These are phyloP conservation scores for Populus nigra DNA, from an alignment of 345 rosid species.

Conservation along the genomic window DNA sequence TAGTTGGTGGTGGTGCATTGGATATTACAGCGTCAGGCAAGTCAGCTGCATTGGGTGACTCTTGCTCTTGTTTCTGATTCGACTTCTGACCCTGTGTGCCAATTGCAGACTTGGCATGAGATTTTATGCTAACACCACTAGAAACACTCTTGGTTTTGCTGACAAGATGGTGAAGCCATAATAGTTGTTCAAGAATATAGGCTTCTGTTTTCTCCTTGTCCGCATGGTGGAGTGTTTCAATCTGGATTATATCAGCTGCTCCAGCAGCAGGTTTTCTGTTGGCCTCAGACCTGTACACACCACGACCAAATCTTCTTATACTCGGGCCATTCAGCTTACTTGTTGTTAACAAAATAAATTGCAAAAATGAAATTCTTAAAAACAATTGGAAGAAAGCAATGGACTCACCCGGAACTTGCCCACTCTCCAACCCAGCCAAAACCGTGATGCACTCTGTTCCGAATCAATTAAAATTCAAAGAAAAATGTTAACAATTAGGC, in stretches of 20 bases:
- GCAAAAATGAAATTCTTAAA: not conserved
- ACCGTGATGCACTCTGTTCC: conserved; percentile 31
- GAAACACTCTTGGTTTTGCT: conserved; percentile 38
- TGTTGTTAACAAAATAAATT: not conserved
- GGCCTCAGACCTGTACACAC: conserved; percentile 51
- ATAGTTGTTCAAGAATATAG: conserved; percentile 69
- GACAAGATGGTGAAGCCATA: conserved; percentile 81
- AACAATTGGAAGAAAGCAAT: not conserved
- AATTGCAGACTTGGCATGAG: conserved; percentile 15
- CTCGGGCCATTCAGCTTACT: not conserved
- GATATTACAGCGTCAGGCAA: not conserved
- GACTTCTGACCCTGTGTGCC: not conserved
- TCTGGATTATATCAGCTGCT: conserved; percentile 53
- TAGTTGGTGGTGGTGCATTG: conserved; percentile 15
- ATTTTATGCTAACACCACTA: conserved; percentile 10
- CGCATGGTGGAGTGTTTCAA: conserved; percentile 89
- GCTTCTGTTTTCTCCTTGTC: conserved; percentile 72
- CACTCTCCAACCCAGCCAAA: conserved; percentile 42
- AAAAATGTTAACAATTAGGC: not conserved
- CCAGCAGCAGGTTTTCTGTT: conserved; percentile 43
- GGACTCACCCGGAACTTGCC: conserved; percentile 32
- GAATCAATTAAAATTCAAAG: not conserved
- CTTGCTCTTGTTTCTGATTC: conserved; percentile 22
- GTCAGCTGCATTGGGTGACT: conserved; percentile 13
- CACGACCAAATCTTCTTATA: conserved; percentile 6